A percentile compares a stretch with the other conserved stretches of the same genome.
Evolutionary conservation across 1,284 basidiomycete genomes (phyloP).

Genomic region (Cryptococcus hybrid): DNA sequence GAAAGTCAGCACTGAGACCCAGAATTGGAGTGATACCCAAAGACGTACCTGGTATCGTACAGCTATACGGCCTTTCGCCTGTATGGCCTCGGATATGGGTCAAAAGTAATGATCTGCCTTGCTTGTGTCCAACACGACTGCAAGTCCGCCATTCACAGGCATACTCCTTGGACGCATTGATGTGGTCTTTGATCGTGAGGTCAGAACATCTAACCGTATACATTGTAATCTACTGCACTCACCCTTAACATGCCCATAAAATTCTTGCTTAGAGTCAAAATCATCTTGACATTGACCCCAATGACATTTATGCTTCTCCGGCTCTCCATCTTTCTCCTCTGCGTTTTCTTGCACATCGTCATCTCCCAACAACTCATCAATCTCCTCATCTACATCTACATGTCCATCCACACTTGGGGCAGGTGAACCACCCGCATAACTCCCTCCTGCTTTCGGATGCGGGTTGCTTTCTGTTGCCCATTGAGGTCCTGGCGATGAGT

Average conservation of each 20-base stretch:
- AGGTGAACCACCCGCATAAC: background rate
- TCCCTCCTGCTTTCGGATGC: background rate
- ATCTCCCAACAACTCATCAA: background rate
- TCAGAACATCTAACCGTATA: background rate
- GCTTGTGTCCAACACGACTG: background rate
- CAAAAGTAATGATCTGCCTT: background rate
- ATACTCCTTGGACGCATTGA: background rate
- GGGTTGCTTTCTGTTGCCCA: background rate
- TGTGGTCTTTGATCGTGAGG: background rate
- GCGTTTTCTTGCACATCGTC: background rate
- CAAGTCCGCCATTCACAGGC: constrained; percentile 5
- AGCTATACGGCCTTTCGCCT: constrained; percentile 1
- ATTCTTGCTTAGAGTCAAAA: background rate
- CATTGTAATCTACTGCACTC: background rate
- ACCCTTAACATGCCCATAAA: constrained; percentile 2
- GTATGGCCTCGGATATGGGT: constrained; percentile 2
- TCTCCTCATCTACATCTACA: background rate
- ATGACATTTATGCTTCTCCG: background rate
- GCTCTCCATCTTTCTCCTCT: background rate
- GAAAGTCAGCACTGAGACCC: too few species aligned
- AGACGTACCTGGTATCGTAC: background rate
- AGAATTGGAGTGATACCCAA: background rate
- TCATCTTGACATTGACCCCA: background rate
- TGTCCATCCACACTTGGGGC: background rate
- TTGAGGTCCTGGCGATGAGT: background rate